Evolutionary conservation across 2,329 filamentous ascomycete genomes (phyloP), one percentile per base, ranked within the genome.

Genomic region (Aspergillus amoenus): DNA sequence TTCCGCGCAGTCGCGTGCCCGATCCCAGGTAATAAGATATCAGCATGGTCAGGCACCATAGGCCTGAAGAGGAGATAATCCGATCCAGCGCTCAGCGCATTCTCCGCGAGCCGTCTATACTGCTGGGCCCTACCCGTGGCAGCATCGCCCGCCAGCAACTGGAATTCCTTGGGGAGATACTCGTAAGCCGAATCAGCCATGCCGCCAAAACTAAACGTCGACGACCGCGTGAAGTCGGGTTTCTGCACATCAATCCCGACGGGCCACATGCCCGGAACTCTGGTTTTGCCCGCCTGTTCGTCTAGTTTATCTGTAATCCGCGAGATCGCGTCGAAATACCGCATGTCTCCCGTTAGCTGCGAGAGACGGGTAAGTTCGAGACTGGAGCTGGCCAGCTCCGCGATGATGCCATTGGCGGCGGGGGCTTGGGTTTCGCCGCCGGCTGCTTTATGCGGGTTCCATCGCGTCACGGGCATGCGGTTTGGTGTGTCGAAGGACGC

Each of bases 361-460:
- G 91, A 89, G 27, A 96, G 82, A 11, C 91, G 84, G 0, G 90
- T 95, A 72, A 96, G 94, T 71, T 96, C 92, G 79, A 96, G 82
- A n/a, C 86, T 86, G 60, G 95, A 77, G 11, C 89, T 89, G 1
- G 88, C 91, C 27, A 93, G 72, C 72, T 93, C 89, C 62, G 81
- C 83, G 64, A 87, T 74, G 66, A 88, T 52, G 1, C 48, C 55
- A 5, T 57, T 32, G 13, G 43, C n/a, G 0, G 55, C 42, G 4
- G 55, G 30, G 12, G 34, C 12, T 15, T 57, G 55, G 1, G 17
- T 6, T 7, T 57, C 42, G 17, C 42, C 42, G n/a, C 39, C 43
- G 88, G 87, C 37, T 82, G 80, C 66, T 85, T 85, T 4, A 85
- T 82, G 63, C 86, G 81, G 4, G 82, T 84, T 9, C 75, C 91